Evolutionary conservation across 768 basidiomycete species (phyloP), one percentile per base, ranked within the genome.

Genomic region (Hysterangium stoloniferum): DNA sequence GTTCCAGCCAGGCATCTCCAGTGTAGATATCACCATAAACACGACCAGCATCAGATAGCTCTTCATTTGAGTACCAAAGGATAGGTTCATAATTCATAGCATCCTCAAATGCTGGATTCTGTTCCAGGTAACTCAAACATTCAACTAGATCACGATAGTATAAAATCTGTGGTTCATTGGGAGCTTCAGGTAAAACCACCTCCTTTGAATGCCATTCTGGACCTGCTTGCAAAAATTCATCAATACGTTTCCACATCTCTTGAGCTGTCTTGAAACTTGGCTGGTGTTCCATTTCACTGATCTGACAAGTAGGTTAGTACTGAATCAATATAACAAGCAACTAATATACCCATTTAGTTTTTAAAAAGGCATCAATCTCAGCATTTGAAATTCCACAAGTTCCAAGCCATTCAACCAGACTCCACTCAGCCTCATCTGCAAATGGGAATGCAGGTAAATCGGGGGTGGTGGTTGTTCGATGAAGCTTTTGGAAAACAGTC

Each of bases 21-120:
- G 46, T 22, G 20, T 48, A 6, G 6, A 35, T 22, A 17, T 48
- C 46, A 22, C 28, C 28, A 20, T 33, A 48, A 4, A 48, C 34
- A 7, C n/a, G 33, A 34, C 36, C 46, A 33, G 31, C 31, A 20
- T 48, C 19, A 9, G 24, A 19, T 12, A 34, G 8, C 4, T 5
- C 31, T 22, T 33, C 20, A 24, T 48, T 33, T 5, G 31, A 19
- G 22, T 19, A 48, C 6, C 19, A n/a, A n/a, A 20, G 17, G 13
- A 34, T 20, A 48, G 46, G 46, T 35, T 31, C 29, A 48, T 48
- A 48, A 12, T 7, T 4, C 34, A 48, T 31, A n/a, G 19, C 7
- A 28, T 19, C 44, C 3, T 45, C 24, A 3, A 45, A n/a, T 4
- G 24, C 24, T 2, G 44, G 46, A n/a, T 48, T 48, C 19, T 35